Conservation (phyloP, 768 basidiomycete genomes). For the Tylopilus sp. region DNA sequence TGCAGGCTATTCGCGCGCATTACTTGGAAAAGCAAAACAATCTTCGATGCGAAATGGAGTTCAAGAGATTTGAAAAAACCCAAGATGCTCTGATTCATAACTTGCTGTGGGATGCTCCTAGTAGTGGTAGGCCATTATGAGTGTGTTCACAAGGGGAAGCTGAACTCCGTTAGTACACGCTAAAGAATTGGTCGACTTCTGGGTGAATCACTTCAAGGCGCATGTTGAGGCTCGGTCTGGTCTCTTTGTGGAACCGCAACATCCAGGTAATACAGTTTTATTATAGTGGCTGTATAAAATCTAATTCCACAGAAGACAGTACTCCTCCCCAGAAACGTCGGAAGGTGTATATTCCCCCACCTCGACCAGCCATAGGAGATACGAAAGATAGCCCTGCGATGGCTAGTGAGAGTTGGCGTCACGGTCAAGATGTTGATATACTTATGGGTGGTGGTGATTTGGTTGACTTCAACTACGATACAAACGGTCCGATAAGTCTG, state of each 20-base stretch:
- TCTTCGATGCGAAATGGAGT: slow-evolving; percentile 47
- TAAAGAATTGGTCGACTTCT: slow-evolving; percentile 65
- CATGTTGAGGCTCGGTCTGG: slow-evolving; percentile 62
- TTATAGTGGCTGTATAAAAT: background rate
- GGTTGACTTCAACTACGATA: slow-evolving; percentile 24
- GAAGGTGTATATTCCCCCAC: slow-evolving; percentile 28
- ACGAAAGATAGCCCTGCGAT: background rate
- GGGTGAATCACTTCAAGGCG: slow-evolving; percentile 67
- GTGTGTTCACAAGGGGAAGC: background rate
- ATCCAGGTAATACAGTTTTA: slow-evolving; percentile 12
- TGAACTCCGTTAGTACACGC: slow-evolving; percentile 51
- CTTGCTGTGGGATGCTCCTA: slow-evolving; percentile 65
- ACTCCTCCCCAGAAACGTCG: slow-evolving; percentile 46
- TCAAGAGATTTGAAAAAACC: slow-evolving; percentile 56
- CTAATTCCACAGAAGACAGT: slow-evolving; percentile 32
- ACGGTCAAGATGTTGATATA: slow-evolving; percentile 5
- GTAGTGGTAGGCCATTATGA: slow-evolving; percentile 48
- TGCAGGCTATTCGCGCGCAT: slow-evolving; percentile 57
- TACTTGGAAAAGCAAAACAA: slow-evolving; percentile 62
- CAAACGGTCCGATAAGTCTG: slow-evolving; percentile 17
- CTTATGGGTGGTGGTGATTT: slow-evolving; percentile 10
- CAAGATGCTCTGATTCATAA: slow-evolving; percentile 52
- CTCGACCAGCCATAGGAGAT: background rate
- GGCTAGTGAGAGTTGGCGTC: slow-evolving; percentile 12
- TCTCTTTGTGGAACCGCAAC: slow-evolving; percentile 5